A percentile compares a stretch with the other conserved stretches of the same genome.
Evolutionary conservation across 2,329 filamentous ascomycete genomes (phyloP).

Genomic region (Coniochaeta prunicola): DNA sequence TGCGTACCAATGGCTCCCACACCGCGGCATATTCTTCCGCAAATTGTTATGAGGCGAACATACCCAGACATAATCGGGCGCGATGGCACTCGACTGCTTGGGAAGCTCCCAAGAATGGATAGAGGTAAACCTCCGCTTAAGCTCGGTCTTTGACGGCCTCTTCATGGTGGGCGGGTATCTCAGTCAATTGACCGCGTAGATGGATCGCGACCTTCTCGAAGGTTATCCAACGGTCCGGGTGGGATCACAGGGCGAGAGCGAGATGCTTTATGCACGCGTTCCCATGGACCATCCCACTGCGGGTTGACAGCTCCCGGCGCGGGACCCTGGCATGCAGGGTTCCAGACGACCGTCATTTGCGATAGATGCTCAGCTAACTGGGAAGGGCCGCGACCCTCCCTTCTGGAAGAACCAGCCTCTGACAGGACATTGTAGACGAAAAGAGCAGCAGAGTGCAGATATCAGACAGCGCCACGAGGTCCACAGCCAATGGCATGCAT

Average conservation of each 20-base stretch:
- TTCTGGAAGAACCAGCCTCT: not conserved
- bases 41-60: not conserved
- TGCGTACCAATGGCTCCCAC: too few relatives aligned
- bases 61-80: slow-evolving; percentile 1
- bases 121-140: slow-evolving; percentile 10
- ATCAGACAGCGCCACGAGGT: not conserved
- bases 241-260: not conserved
- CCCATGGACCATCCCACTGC: not conserved
- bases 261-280: not conserved
- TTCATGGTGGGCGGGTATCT: slow-evolving; percentile 8
- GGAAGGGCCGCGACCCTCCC: not conserved
- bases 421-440: not conserved
- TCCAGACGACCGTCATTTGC: not conserved
- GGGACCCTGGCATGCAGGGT: not conserved
- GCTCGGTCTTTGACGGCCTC: slow-evolving; percentile 1
- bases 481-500: not conserved
- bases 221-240: not conserved
- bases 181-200: not conserved
- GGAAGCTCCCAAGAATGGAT: slow-evolving; percentile 7
- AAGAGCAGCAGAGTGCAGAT: slow-evolving; percentile 1
- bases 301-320: not conserved
- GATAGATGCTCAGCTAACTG: not conserved
- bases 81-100: not conserved
- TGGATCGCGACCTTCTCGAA: not conserved
- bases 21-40: not conserved